Evolutionary conservation across 1,139 yeast genomes (phyloP).

Genomic region (Suhomyces bokatorum): DNA sequence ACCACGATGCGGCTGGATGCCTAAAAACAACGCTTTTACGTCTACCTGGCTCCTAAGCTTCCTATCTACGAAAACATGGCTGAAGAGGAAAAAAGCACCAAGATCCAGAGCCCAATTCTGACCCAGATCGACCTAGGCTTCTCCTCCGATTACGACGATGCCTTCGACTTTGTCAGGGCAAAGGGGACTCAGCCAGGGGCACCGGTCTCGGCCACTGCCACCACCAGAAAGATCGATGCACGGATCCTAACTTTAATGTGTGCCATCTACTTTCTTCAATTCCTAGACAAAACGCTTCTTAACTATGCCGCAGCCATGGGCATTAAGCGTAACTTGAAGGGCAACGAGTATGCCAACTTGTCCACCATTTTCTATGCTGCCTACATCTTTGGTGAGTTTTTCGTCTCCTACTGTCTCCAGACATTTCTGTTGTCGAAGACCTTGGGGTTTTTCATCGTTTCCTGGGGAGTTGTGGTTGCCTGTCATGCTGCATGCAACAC

Average conservation of each 20-base stretch:
- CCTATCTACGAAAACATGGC: not conserved
- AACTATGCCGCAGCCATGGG: conserved; percentile 57
- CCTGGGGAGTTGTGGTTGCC: conserved; percentile 45
- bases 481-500: conserved; percentile 36
- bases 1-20: not conserved
- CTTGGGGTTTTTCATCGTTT: conserved; percentile 35
- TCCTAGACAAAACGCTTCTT: conserved; percentile 44
- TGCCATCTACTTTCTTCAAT: conserved; percentile 44
- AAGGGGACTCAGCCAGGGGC: not conserved
- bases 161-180: conserved; percentile 9
- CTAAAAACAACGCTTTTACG: not conserved
- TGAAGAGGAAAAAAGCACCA: not conserved
- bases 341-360: conserved; percentile 42
- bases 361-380: conserved; percentile 48
- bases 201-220: no score
- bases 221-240: conserved; percentile 27
- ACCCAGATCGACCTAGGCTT: not conserved
- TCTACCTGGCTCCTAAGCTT: not conserved
- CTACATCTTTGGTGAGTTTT: conserved; percentile 49
- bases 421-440: conserved; percentile 41
- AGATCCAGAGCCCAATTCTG: not conserved
- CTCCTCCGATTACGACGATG: conserved; percentile 11
- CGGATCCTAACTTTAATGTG: conserved; percentile 37
- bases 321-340: conserved; percentile 35
- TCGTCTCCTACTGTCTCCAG: conserved; percentile 40